phyloP scores from a whole-genome alignment of 176 grass and related monocot species.

The Eragrostis nindensis region DNA sequence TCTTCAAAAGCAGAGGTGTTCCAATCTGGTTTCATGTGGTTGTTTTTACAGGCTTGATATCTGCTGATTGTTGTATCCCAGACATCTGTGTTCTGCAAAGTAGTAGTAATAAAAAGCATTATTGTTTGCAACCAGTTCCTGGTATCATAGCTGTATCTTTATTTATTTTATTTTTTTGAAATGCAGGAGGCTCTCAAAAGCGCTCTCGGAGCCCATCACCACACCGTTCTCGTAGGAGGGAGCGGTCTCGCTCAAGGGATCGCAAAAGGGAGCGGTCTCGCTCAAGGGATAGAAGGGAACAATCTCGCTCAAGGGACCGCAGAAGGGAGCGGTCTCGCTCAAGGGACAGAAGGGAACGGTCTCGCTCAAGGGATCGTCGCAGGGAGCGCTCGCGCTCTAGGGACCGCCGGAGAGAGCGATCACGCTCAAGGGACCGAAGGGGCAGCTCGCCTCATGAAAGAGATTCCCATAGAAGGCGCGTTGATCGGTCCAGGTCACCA shows the following conservation, averaged over 20 bases:
- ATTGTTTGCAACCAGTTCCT: not conserved
- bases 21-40: not conserved
- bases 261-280: constrained; percentile 22
- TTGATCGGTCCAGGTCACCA: constrained; percentile 50
- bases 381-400: constrained; percentile 42
- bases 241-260: constrained; percentile 52
- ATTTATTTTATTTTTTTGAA: not conserved
- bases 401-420: constrained; percentile 39
- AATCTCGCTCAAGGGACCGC: constrained; percentile 43
- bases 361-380: constrained; percentile 34
- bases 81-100: not conserved
- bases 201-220: constrained; percentile 46
- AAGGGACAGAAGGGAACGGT: constrained; percentile 34
- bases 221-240: constrained; percentile 55
- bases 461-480: constrained; percentile 50
- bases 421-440: constrained; percentile 33
- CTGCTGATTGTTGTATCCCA: not conserved
- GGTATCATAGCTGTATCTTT: not conserved
- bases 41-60: not conserved
- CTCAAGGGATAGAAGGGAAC: constrained; percentile 38
- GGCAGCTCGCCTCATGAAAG: constrained; percentile 41
- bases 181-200: constrained; percentile 46
- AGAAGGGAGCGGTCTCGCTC: constrained; percentile 39
- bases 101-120: not conserved
- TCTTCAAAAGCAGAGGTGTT: not conserved